These are phyloP conservation scores for Populus hybrid DNA, from an alignment of 441 rosid genomes.

Conservation along the genomic window DNA sequence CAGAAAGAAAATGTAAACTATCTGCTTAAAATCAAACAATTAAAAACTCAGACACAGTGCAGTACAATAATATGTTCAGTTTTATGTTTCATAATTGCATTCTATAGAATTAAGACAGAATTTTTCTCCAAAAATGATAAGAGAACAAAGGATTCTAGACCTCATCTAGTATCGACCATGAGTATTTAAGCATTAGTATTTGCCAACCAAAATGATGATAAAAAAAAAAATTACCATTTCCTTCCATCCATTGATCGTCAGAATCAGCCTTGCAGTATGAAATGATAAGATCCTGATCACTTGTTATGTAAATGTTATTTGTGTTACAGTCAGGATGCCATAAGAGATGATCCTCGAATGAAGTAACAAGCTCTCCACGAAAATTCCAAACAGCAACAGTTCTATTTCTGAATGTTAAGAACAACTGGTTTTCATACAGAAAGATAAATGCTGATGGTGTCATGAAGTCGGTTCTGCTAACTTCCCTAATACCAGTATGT, in stretches of 20 bases:
- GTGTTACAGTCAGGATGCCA: constrained; percentile 98
- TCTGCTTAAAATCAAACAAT: not conserved
- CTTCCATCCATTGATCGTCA: constrained; percentile 70
- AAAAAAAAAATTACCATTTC: constrained; percentile 50
- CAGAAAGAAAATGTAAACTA: not conserved
- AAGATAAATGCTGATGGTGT: constrained; percentile 82
- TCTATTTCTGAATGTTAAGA: constrained; percentile 69
- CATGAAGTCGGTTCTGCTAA: constrained; percentile 57
- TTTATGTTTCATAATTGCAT: not conserved
- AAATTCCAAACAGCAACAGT: constrained; percentile 95
- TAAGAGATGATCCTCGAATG: constrained; percentile 80
- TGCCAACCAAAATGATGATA: constrained; percentile 7
- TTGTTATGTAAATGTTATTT: constrained; percentile 25
- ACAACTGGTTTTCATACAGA: constrained; percentile 74
- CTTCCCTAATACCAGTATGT: constrained; percentile 61
- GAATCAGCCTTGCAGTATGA: constrained; percentile 94
- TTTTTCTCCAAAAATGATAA: not conserved
- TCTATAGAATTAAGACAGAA: not conserved
- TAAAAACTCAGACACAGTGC: not conserved
- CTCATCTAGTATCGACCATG: not conserved
- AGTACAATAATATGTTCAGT: not conserved
- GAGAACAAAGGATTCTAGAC: not conserved
- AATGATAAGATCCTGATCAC: constrained; percentile 90
- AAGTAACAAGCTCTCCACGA: constrained; percentile 78
- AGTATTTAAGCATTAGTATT: not conserved